Percentiles rank a stretch among this genome's conserved stretches.
Evolutionary conservation across 2,329 filamentous ascomycete genomes (phyloP).

Genomic region (Laburnicola sp.): DNA sequence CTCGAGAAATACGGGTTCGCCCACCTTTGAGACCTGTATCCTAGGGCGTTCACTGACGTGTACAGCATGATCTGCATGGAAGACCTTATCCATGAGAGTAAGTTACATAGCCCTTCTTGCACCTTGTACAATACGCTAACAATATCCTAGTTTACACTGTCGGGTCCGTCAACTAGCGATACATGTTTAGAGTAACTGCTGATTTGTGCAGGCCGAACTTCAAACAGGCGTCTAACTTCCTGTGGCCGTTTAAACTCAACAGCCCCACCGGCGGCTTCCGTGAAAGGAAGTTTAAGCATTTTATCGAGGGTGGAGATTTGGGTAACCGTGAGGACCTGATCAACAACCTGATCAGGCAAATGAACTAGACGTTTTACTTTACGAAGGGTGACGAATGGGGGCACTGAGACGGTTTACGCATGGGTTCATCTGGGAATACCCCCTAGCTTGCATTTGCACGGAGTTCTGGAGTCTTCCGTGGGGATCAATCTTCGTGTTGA

Average conservation of each 20-base stretch:
- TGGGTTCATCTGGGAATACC: slow-evolving; percentile 14
- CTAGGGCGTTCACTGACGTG: neutral
- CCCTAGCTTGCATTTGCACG: no score
- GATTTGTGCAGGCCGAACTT: slow-evolving; percentile 73
- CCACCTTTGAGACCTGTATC: neutral
- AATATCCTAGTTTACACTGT: slow-evolving; percentile 23
- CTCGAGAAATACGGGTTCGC: slow-evolving; percentile 84
- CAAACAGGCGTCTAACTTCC: slow-evolving; percentile 99
- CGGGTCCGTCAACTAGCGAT: slow-evolving; percentile 8
- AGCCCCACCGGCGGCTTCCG: slow-evolving; percentile 98
- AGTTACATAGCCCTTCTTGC: slow-evolving; percentile 52
- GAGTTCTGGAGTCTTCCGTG: no score
- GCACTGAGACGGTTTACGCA: slow-evolving; percentile 9
- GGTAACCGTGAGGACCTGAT: slow-evolving; percentile 99
- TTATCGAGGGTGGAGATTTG: slow-evolving; percentile 96
- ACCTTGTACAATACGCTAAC: slow-evolving; percentile 51
- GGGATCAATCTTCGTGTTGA: no score
- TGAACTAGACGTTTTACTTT: slow-evolving; percentile 72
- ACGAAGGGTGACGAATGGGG: slow-evolving; percentile 6
- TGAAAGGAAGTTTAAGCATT: slow-evolving; percentile 97
- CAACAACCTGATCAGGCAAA: slow-evolving; percentile 93
- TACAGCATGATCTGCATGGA: slow-evolving; percentile 89
- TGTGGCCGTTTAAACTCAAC: slow-evolving; percentile 99
- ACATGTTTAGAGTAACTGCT: neutral
- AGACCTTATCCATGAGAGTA: slow-evolving; percentile 94